Base-by-base conservation (phyloP, 208 protist genomes). In the Hexamita inflata region DNA sequence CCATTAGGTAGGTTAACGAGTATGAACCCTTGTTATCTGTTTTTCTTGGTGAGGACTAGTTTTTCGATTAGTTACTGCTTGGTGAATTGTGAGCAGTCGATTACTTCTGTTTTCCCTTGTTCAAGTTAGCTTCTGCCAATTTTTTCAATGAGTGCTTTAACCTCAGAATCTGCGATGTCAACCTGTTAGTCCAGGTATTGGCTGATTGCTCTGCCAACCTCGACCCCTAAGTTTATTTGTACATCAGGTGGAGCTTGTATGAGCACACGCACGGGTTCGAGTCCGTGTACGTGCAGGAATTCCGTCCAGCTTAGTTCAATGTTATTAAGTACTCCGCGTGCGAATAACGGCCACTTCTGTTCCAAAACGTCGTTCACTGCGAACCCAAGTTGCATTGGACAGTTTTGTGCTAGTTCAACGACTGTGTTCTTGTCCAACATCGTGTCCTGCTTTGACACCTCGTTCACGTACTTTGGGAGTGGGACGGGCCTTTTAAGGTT, bases 321-420 rank as follows among this genome's bases (percentile, higher is more conserved):
- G 35, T 70, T 70, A 45, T 70, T 34, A 70, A 70, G n/a, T 28
- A 70, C 26, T 7, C 64, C 64, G 2, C 64, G n/a, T 7, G 64
- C 64, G 38, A 70, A 70, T 19, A 70, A n/a, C 15, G 64, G 64
- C 24, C 26, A 70, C 35, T 70, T 70, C 32, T 4, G 19, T 9
- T n/a, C 15, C 38, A 70, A 34, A 32, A 70, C 15, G 9, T 70
- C 64, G 40, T 45, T 70, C 11, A 4, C 11, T 7, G 64, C 64
- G 40, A 70, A 70, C 15, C 64, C 64, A 19, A 45, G 38, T 11
- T 45, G 9, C 64, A 70, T 57, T n/a, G 64, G 64, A 49, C 4
- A 13, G 38, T 70, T 38, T 11, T 30, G 11, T 4, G 35, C 9
- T 7, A 70, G 38, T n/a, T 70, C 64, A 45, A n/a, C 4, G n/a